phyloP scores from a whole-genome alignment of 176 grass and related monocot genomes.

The Bolboschoenus planiculmis region DNA sequence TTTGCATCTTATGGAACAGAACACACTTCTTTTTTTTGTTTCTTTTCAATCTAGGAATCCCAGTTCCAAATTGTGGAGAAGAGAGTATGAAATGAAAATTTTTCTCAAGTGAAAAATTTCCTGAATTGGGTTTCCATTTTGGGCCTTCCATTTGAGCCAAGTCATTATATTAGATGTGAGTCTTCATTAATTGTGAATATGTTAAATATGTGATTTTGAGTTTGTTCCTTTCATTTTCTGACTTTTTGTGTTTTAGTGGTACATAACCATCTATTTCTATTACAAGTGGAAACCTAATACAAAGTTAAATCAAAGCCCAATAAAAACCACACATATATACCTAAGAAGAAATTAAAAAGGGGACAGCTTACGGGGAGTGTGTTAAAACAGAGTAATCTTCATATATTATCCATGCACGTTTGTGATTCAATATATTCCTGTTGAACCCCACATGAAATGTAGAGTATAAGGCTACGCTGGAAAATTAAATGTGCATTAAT shows the following conservation, averaged over 20 bases:
- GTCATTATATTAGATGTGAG: background rate
- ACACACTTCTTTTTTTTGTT: background rate
- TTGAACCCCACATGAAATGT: slow-evolving; percentile 20
- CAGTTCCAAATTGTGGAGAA: background rate
- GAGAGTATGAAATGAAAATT: background rate
- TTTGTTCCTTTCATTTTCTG: background rate
- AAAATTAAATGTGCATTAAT: slow-evolving; percentile 24
- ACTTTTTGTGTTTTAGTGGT: background rate
- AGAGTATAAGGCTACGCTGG: slow-evolving; percentile 12
- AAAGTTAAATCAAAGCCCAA: background rate
- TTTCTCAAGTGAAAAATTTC: background rate
- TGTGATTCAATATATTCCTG: background rate
- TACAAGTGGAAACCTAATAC: background rate
- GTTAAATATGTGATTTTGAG: background rate
- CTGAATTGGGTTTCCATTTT: background rate
- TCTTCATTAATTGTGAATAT: background rate
- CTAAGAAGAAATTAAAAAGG: background rate
- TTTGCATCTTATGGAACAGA: too few species aligned
- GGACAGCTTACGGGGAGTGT: background rate
- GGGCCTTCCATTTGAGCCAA: background rate
- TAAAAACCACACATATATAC: background rate
- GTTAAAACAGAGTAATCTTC: background rate
- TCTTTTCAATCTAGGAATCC: background rate
- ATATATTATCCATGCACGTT: background rate
- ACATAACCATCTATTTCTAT: background rate